Evolutionary conservation across 352 stramenopile genomes (phyloP), one percentile per base, ranked within the genome.

Genomic region (Elongisporangium senticosum): DNA sequence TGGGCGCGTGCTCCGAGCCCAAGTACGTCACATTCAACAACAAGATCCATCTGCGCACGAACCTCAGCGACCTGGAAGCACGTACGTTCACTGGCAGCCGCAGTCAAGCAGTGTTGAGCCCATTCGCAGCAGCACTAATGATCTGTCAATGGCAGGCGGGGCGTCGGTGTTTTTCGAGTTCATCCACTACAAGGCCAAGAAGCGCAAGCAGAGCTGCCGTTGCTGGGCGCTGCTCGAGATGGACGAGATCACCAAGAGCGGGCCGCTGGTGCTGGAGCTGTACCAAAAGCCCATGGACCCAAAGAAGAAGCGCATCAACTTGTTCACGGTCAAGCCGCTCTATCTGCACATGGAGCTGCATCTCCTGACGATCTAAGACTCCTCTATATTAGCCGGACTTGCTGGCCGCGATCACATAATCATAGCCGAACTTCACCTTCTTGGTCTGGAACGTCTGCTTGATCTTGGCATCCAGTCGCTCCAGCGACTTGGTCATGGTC

Each of bases 321-420:
- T 89, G 22, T 88, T 90, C 55, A 90, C 80, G 10, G 67, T 85
- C 60, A 90, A 90, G 51, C 74, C 86, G 24, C 74, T 90, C 47
- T 90, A 75, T 47, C 59, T 89, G 21, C 78, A 90, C 58, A 23
- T 90, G 19, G 59, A 77, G 21, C 55, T 89, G 26, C 61, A 59
- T 13, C 48, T 59, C 22, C 53, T 68, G 55, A 67, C 60, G 22
- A 63, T 68, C 26, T 71, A 59, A 28, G 8, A 6, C 1, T 11
- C 11, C 33, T 43, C 33, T 43, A 43, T 43, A 43, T 43, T 43
- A 43, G 17, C 33, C 13, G 14, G 59, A 28, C 49, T 79, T 83
- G 51, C 24, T 61, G 17, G 76, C 76, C 47, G 76, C 74, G 37
- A 97, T 68, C 5, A 97, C 87, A 67, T 97, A 97, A 68, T 97